Evolutionary conservation across 2,329 filamentous ascomycete genomes (phyloP).

Genomic region (Cryphonectria carpinicola): DNA sequence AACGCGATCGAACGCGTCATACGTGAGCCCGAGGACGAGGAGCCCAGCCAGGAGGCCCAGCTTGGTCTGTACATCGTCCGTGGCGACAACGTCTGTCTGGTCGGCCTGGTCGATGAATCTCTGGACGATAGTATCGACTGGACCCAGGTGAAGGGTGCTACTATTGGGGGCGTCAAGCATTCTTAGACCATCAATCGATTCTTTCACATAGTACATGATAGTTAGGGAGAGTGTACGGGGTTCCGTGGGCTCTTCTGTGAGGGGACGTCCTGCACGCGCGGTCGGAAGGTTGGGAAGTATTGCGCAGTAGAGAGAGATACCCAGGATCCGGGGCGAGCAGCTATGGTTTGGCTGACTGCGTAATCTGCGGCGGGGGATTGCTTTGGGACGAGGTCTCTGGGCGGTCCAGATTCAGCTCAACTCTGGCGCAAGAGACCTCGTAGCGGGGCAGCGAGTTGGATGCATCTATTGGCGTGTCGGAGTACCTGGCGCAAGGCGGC

Average conservation of each 20-base stretch:
- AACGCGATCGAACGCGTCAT: constrained; percentile 90
- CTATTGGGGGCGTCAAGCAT: constrained; percentile 86
- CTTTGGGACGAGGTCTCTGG: not conserved
- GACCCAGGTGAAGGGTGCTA: constrained; percentile 82
- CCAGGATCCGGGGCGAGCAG: constrained; percentile 14
- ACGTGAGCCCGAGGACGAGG: constrained; percentile 78
- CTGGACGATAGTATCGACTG: constrained; percentile 92
- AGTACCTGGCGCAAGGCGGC: constrained; percentile 19
- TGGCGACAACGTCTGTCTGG: constrained; percentile 91
- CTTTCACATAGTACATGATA: not conserved
- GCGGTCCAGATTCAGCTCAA: constrained; percentile 5
- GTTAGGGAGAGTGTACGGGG: not conserved
- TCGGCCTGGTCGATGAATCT: constrained; percentile 87
- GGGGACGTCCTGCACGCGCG: not conserved
- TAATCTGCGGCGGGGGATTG: not conserved
- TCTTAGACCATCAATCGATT: constrained; percentile 38
- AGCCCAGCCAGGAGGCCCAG: constrained; percentile 77
- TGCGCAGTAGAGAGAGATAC: constrained; percentile 18
- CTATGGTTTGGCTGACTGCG: constrained; percentile 8
- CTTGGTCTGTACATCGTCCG: constrained; percentile 90
- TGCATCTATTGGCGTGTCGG: constrained; percentile 26
- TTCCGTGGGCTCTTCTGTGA: not conserved
- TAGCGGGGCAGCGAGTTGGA: constrained; percentile 2
- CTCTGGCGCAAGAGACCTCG: constrained; percentile 16
- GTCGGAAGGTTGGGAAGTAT: not conserved